Conservation (phyloP, 2,329 filamentous ascomycete genomes). For the Monosporascus sp. region DNA sequence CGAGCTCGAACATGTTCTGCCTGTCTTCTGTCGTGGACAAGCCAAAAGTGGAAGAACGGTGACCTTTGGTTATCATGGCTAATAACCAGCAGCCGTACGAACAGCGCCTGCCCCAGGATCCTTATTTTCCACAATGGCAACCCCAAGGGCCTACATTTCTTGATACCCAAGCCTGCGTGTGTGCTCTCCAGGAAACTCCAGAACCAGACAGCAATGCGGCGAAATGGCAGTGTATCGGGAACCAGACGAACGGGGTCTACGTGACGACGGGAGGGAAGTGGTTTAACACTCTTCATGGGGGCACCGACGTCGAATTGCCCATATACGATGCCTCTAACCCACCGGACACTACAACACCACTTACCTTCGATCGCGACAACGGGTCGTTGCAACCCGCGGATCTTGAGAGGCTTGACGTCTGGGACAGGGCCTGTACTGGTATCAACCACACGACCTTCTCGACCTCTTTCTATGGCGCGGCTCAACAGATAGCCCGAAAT, state of each 20-base stretch:
- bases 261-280: conserved; percentile 33
- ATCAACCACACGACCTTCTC: conserved; percentile 35
- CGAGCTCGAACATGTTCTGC: too few species aligned
- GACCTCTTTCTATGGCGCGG: conserved; percentile 33
- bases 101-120: conserved; percentile 26
- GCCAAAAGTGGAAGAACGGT: background rate
- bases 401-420: conserved; percentile 23
- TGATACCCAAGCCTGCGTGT: conserved; percentile 33
- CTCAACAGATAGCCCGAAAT: conserved; percentile 15
- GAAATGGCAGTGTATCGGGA: conserved; percentile 40
- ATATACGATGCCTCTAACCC: conserved; percentile 32
- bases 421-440: conserved; percentile 36
- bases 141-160: conserved; percentile 30
- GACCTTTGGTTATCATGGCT: background rate
- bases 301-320: conserved; percentile 15
- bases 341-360: conserved; percentile 21
- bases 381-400: conserved; percentile 8
- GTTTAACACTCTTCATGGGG: conserved; percentile 29
- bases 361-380: background rate
- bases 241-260: conserved; percentile 35
- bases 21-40: background rate
- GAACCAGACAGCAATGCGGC: conserved; percentile 11
- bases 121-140: conserved; percentile 25
- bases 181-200: conserved; percentile 25
- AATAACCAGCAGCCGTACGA: background rate